Percentiles rank a stretch among this genome's conserved stretches.
These are phyloP conservation scores for Toxicodendron radicans DNA, from an alignment of 345 rosid genomes.

Conservation along the genomic window DNA sequence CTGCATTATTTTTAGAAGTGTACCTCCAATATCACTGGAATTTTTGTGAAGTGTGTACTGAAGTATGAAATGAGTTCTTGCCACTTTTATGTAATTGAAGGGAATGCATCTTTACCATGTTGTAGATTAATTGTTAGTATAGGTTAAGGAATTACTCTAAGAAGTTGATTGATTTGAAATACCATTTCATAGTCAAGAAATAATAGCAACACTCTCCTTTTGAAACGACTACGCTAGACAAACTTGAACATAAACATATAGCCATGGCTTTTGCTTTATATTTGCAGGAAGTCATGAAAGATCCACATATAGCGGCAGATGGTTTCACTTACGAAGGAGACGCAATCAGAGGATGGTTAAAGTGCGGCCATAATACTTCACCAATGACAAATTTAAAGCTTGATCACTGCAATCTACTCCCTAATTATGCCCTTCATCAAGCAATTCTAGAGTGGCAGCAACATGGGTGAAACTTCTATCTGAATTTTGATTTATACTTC, in stretches of 20 bases:
- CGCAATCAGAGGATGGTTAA: conserved; percentile 83
- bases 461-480: conserved; percentile 37
- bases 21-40: too few relatives aligned
- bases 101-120: neutral
- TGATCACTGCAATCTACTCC: conserved; percentile 64
- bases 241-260: neutral
- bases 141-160: too few relatives aligned
- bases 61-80: neutral
- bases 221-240: too few relatives aligned
- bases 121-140: too few relatives aligned
- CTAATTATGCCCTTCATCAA: conserved; percentile 75
- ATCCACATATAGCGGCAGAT: conserved; percentile 86
- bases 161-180: too few relatives aligned
- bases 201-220: too few relatives aligned
- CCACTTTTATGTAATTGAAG: neutral
- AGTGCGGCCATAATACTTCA: conserved; percentile 76
- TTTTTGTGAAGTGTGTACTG: too few relatives aligned
- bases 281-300: conserved; percentile 78
- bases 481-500: neutral
- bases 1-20: too few relatives aligned
- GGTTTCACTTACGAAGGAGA: conserved; percentile 92
- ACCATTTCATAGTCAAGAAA: too few relatives aligned
- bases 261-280: conserved; percentile 10
- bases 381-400: conserved; percentile 92
- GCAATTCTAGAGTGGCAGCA: conserved; percentile 88